Conservation (phyloP, 2,329 filamentous ascomycete species). For the Elsinoe batatas region DNA sequence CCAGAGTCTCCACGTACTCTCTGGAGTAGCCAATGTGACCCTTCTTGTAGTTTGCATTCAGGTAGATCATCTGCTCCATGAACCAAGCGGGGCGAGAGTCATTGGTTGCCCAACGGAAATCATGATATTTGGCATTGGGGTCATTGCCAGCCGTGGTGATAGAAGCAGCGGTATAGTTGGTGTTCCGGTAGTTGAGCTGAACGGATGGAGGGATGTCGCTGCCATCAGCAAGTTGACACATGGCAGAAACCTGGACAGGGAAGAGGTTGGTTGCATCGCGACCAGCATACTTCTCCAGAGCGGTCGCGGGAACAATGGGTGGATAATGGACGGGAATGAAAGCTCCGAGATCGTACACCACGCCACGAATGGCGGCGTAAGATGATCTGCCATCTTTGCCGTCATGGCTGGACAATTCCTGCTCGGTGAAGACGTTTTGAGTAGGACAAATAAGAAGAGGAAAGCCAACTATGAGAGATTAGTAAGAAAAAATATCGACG, state of each 20-base stretch:
- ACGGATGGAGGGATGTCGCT: conserved; percentile 61
- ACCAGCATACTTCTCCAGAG: conserved; percentile 72
- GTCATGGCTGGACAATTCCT: conserved; percentile 64
- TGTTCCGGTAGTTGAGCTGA: conserved; percentile 71
- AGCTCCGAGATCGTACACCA: conserved; percentile 71
- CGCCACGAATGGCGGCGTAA: conserved; percentile 75
- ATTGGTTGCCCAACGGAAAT: conserved; percentile 78
- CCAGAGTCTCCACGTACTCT: conserved; percentile 64
- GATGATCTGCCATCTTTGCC: conserved; percentile 57
- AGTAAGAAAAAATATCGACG: conserved; percentile 15
- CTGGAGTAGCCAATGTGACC: conserved; percentile 77
- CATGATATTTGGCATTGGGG: conserved; percentile 71
- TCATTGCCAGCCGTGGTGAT: conserved; percentile 58
- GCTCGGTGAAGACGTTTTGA: conserved; percentile 74
- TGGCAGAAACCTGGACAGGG: conserved; percentile 83
- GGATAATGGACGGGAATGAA: conserved; percentile 76
- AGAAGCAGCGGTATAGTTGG: conserved; percentile 62
- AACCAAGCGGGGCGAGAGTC: conserved; percentile 88
- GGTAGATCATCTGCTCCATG: conserved; percentile 69
- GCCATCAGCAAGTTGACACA: conserved; percentile 68
- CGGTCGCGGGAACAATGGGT: conserved; percentile 48
- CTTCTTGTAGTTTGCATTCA: conserved; percentile 73
- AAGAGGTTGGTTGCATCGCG: conserved; percentile 81
- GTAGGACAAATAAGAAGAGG: conserved; percentile 82
- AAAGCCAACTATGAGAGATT: conserved; percentile 51